Evolutionary conservation across 371 early-diverging fungal genomes (phyloP), one percentile per base, ranked within the genome.

Genomic region (Haplosporangium sp.): DNA sequence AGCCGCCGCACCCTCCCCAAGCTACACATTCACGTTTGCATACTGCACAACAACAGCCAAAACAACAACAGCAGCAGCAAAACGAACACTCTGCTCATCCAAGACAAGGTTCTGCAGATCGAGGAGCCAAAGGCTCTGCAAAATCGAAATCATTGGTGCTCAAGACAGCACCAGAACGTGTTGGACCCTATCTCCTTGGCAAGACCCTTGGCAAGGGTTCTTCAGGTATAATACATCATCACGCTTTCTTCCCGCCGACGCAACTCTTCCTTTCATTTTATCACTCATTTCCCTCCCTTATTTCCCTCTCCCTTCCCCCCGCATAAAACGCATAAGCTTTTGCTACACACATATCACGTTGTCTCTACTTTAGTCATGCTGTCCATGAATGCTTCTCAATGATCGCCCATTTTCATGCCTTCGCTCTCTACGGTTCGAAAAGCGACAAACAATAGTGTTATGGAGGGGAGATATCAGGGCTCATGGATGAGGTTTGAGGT

Each of bases 181-280:
- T 95, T 43, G 95, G 95, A 16, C 93, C 93, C 48, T 95, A 93
- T 69, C 71, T 87, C 66, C 73, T 95, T 51, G 92, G 94, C 23
- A 92, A 92, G 68, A 92, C 93, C 16, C 67, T 95, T 10, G 95
- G 95, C 37, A 91, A 90, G 75, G 95, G 95, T 6, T 91, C 91
- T 40, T 93, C 94, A 81, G 95, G 94, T 59, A 70, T 48, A 41
- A 7, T 41, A 9, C 23, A 47, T 36, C 56, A 21, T 16, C 18
- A 12, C 36, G 3, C 21, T n/a, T 12, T 61, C n/a, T n/a, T n/a
- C n/a, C n/a, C n/a, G n/a, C n/a, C n/a, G n/a, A n/a, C n/a, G n/a
- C n/a, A n/a, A n/a, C 23, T 50, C 45, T 60, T 23, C 18, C 40
- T 56, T 18, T n/a, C 21, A 7, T 16, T 11, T 48, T 58, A 21